A percentile compares a stretch with the other conserved stretches of the same genome.
These are phyloP conservation scores for Hypoxylon trugodes DNA, from an alignment of 495 filamentous ascomycete species.

Conservation along the genomic window DNA sequence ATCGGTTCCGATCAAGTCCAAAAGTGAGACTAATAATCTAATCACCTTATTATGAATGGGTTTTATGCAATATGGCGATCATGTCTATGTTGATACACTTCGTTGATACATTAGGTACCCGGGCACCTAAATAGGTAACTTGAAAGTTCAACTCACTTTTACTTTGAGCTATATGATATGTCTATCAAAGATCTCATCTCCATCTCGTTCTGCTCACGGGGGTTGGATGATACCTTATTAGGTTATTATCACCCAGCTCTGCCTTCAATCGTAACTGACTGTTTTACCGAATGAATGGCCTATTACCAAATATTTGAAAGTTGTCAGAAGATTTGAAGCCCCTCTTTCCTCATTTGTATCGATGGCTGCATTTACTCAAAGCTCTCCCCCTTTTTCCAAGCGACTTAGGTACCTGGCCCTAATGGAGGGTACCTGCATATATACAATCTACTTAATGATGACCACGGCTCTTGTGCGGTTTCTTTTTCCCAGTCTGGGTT, in stretches of 20 bases:
- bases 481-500: slow-evolving; percentile 39
- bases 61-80: too few species aligned
- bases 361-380: not conserved
- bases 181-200: too few species aligned
- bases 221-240: not conserved
- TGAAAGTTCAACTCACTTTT: too few species aligned
- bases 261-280: slow-evolving; percentile 25
- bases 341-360: not conserved
- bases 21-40: not conserved
- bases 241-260: not conserved
- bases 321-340: slow-evolving; percentile 10
- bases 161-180: too few species aligned
- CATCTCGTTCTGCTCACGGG: not conserved
- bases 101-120: too few species aligned
- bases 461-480: slow-evolving; percentile 40
- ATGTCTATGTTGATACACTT: too few species aligned
- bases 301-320: slow-evolving; percentile 13
- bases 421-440: slow-evolving; percentile 12
- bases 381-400: not conserved
- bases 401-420: too few species aligned
- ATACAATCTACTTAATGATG: slow-evolving; percentile 33
- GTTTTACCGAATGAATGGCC: slow-evolving; percentile 26
- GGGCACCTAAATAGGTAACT: too few species aligned
- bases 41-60: not conserved
- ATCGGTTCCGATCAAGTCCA: too few species aligned